These are phyloP conservation scores for Fusarium falciforme DNA, from an alignment of 2,329 filamentous ascomycete species.

Conservation along the genomic window DNA sequence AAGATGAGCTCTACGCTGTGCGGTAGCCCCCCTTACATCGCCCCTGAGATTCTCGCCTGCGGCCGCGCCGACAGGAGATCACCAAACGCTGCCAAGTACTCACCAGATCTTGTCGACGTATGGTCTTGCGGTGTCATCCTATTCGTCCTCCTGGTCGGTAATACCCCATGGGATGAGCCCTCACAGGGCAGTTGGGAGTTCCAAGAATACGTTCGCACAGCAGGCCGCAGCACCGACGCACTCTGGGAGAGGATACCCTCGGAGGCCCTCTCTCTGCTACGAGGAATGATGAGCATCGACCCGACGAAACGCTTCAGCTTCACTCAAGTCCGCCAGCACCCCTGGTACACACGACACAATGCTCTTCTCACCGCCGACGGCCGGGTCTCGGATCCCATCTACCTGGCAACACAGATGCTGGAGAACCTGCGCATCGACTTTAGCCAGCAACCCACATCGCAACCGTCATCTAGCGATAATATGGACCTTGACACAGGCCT, in stretches of 20 bases:
- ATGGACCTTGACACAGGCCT: conserved; percentile 76
- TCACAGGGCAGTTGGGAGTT: conserved; percentile 90
- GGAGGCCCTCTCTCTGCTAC: conserved; percentile 81
- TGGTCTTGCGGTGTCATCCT: conserved; percentile 99
- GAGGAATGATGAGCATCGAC: conserved; percentile 93
- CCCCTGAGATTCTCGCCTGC: conserved; percentile 83
- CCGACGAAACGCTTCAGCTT: conserved; percentile 82
- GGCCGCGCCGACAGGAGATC: conserved; percentile 59
- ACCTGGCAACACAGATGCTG: conserved; percentile 94
- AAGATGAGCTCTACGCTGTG: conserved; percentile 91
- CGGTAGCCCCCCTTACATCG: conserved; percentile 96
- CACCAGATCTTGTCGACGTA: conserved; percentile 86
- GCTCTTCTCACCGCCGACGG: conserved; percentile 80
- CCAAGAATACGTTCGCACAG: conserved; percentile 83
- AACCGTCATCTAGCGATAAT: conserved; percentile 56
- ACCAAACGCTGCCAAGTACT: conserved; percentile 69
- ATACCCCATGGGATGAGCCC: conserved; percentile 97
- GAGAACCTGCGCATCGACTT: conserved; percentile 92
- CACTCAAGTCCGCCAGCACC: conserved; percentile 86
- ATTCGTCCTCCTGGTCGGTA: conserved; percentile 93
- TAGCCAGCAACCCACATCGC: conserved; percentile 70
- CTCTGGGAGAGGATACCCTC: conserved; percentile 84
- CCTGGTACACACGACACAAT: conserved; percentile 92
- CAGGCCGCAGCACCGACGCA: conserved; percentile 84
- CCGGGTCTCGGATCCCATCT: conserved; percentile 80